A percentile compares a stretch with the other conserved stretches of the same genome.
Evolutionary conservation across 768 basidiomycete species (phyloP).

Genomic region (Thelephora aurantiotincta): DNA sequence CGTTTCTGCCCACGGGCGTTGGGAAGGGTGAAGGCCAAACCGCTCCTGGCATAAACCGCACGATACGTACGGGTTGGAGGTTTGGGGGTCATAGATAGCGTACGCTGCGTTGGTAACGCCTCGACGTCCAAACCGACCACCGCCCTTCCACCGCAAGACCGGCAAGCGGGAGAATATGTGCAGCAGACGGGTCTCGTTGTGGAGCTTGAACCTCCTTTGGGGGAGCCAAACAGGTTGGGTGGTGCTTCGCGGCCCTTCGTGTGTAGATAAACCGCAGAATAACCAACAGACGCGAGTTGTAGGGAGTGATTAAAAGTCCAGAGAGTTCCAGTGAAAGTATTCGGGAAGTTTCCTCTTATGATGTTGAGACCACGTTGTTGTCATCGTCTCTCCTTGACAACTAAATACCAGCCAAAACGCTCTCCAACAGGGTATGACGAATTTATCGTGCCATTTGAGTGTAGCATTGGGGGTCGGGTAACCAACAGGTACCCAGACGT

Average conservation of each 20-base stretch:
- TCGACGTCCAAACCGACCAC: constrained; percentile 32
- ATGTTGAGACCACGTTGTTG: constrained; percentile 11
- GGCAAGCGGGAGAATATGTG: constrained; percentile 32
- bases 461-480: constrained; percentile 31
- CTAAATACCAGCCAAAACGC: not conserved
- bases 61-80: constrained; percentile 25
- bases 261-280: constrained; percentile 33
- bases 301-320: constrained; percentile 41
- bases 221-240: constrained; percentile 37
- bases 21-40: constrained; percentile 23
- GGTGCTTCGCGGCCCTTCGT: constrained; percentile 37
- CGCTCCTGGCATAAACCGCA: constrained; percentile 33
- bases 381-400: constrained; percentile 27
- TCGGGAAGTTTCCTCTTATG: constrained; percentile 23
- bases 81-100: constrained; percentile 40
- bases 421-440: no score
- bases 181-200: constrained; percentile 36
- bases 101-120: constrained; percentile 32
- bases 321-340: constrained; percentile 31
- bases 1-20: constrained; percentile 18
- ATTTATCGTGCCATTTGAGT: constrained; percentile 25
- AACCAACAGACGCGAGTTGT: constrained; percentile 35
- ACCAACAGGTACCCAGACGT: constrained; percentile 18
- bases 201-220: constrained; percentile 23
- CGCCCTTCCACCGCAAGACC: constrained; percentile 25